Conservation (phyloP, 2,329 filamentous ascomycete genomes). For the Ciborinia camelliae region DNA sequence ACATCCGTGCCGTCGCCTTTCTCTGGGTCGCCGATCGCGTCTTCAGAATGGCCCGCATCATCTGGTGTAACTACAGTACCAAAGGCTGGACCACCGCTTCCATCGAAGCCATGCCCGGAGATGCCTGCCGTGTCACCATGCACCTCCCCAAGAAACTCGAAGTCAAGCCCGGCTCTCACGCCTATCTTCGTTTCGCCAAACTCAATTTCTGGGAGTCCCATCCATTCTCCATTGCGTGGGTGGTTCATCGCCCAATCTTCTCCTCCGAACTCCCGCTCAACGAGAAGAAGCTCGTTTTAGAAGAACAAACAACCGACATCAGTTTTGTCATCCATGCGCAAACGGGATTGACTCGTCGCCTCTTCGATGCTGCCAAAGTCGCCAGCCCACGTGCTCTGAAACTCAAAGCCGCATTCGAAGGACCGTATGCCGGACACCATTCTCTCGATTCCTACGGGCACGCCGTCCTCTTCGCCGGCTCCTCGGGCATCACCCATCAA, state of each 20-base stretch:
- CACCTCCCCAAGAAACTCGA: conserved; percentile 63
- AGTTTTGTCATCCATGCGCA: conserved; percentile 85
- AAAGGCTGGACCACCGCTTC: conserved; percentile 59
- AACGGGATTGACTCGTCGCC: conserved; percentile 79
- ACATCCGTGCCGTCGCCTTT: conserved; percentile 69
- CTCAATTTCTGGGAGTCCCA: conserved; percentile 70
- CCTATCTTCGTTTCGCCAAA: conserved; percentile 68
- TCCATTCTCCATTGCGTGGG: conserved; percentile 77
- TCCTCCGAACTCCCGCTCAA: conserved; percentile 36
- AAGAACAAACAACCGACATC: conserved; percentile 46
- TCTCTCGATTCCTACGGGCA: conserved; percentile 90
- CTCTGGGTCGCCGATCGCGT: conserved; percentile 74
- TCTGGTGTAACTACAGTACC: conserved; percentile 59
- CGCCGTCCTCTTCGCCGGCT: conserved; percentile 83
- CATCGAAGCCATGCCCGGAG: conserved; percentile 66
- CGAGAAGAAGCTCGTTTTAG: conserved; percentile 36
- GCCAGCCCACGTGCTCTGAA: conserved; percentile 17
- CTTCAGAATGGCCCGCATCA: conserved; percentile 58
- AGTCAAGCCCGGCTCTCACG: conserved; percentile 68
- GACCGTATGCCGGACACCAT: conserved; percentile 82
- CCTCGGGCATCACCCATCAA: conserved; percentile 93
- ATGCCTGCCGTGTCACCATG: conserved; percentile 67
- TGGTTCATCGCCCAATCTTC: conserved; percentile 50
- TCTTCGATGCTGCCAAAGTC: conserved; percentile 66
- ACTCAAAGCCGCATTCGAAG: conserved; percentile 69